Base-by-base conservation (phyloP, 2,329 filamentous ascomycete species). In the Lecanicillium sp. region DNA sequence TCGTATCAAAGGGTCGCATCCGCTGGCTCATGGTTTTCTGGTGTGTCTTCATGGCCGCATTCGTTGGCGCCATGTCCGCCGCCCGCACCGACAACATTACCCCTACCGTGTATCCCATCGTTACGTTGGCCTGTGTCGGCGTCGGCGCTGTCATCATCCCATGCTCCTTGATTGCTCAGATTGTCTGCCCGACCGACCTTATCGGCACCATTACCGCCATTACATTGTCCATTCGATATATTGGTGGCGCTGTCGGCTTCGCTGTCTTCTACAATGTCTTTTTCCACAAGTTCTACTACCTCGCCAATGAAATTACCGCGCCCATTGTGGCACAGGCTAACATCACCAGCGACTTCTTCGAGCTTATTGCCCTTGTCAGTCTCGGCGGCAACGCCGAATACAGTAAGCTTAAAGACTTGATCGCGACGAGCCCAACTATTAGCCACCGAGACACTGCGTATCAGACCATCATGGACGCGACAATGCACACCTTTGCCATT, bases 171-270 rank as follows among this genome's bases (percentile, higher is more conserved):
- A 25, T 25, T 25, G 22, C 22, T 7, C 22, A 25, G 22, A 11
- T 25, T 7, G 11, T 11, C 7, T 25, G 22, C 11, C 22, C 22
- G 6, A 25, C 22, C 22, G 79, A 84, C 38, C 65, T 84, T 5
- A 84, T 85, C 45, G 80, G 78, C 7, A 84, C 80, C 3, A 69
- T 83, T 33, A 73, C 79, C 1, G 78, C 81, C 6, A 63, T 85
- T 16, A 83, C 80, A 0, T 70, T 85, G 28, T 72, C 78, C 14
- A 75, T 85, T 46, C 78, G 81, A 27, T 77, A 82, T 38, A 69
- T 84, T 25, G 80, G 81, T 33, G 80, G 80, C 20, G 70, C 73
- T 11, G 71, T 84, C 42, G 80, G 76, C 25, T 82, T 78, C 52
- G 68, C 70, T n/a, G 63, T 73, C 34, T 68, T 67, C 50, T 80